Evolutionary conservation across 768 basidiomycete genomes (phyloP).

Genomic region (Rhizopogon vinicolor): DNA sequence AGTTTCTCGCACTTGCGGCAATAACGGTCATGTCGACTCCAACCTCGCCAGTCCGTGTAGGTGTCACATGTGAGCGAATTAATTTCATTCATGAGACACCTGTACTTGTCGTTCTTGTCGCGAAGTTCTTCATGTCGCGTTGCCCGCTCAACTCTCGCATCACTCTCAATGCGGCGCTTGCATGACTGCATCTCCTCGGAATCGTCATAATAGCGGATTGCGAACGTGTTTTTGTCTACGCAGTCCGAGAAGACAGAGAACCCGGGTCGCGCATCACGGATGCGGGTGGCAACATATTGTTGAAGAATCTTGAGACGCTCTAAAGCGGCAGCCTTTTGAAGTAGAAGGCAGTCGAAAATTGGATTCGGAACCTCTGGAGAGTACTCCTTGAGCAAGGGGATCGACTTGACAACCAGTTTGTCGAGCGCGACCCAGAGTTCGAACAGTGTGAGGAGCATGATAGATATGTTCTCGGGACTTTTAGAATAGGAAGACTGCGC

Average conservation of each 20-base stretch:
- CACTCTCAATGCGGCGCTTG: slow-evolving; percentile 21
- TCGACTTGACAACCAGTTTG: slow-evolving; percentile 24
- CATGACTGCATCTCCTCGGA: slow-evolving; percentile 12
- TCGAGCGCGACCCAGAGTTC: slow-evolving; percentile 49
- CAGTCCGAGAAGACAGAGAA: slow-evolving; percentile 31
- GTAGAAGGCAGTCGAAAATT: slow-evolving; percentile 38
- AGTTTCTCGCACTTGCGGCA: slow-evolving; percentile 25
- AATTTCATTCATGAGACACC: background rate
- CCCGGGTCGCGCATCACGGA: slow-evolving; percentile 5
- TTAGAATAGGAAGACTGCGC: slow-evolving; percentile 22
- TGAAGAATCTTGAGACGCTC: slow-evolving; percentile 21
- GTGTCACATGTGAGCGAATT: background rate
- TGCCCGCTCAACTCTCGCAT: slow-evolving; percentile 14
- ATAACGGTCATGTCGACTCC: background rate
- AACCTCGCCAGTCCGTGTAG: no score
- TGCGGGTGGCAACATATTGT: slow-evolving; percentile 27
- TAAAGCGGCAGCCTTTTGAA: slow-evolving; percentile 27
- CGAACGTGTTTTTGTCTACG: slow-evolving; percentile 19
- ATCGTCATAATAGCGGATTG: slow-evolving; percentile 29
- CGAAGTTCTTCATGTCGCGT: slow-evolving; percentile 24
- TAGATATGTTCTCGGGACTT: slow-evolving; percentile 32
- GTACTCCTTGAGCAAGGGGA: slow-evolving; percentile 37
- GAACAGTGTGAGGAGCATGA: slow-evolving; percentile 41
- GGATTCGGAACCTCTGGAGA: slow-evolving; percentile 38
- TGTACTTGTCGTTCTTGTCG: slow-evolving; percentile 12